Evolutionary conservation across 176 grass and related monocot species (phyloP), one percentile per base, ranked within the genome.

Genomic region (Hordeum marinum): DNA sequence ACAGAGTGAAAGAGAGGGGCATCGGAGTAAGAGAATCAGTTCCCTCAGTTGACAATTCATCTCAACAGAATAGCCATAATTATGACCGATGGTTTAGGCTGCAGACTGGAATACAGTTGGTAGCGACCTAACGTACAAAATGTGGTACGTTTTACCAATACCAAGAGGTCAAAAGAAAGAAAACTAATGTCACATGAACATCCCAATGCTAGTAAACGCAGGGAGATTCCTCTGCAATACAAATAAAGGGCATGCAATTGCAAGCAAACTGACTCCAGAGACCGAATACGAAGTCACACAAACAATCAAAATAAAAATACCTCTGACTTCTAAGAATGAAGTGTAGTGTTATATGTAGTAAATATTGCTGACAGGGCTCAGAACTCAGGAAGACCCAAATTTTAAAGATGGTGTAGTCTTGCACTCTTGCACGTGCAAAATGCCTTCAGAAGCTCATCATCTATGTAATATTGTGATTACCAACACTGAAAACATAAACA

Each of bases 1-100:
- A 62, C 40, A 75, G 20, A 64, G 63, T 35, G 57, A 75, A 64
- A 62, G 20, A 64, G 63, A 48, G 57, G 50, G 41, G 3, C 27
- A 40, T 5, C 3, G 9, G 26, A 61, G 54, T 78, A 18, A 70
- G 63, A 63, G 27, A 48, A 83, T 61, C 36, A 78, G 21, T 29
- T 60, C n/a, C 6, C 8, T 57, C 3, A 36, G 72, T 46, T 61
- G 54, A 48, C 39, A 70, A 12, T 24, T 26, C 4, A 70, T 71
- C 13, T 79, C 36, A 86, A 76, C 23, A 45, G 21, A 81, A 67
- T 25, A 76, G 20, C 61, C 50, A 61, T 60, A 60, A 68, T 54
- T 46, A 68, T 9, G n/a, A 68, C 71, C 12, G 4, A 75, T 68
- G 50, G 24, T 61, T 82, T 57, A 87, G 72, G 29, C 21, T 13